Evolutionary conservation across 202 grass and related monocot genomes (phyloP).

Genomic region (Setaria viridis): DNA sequence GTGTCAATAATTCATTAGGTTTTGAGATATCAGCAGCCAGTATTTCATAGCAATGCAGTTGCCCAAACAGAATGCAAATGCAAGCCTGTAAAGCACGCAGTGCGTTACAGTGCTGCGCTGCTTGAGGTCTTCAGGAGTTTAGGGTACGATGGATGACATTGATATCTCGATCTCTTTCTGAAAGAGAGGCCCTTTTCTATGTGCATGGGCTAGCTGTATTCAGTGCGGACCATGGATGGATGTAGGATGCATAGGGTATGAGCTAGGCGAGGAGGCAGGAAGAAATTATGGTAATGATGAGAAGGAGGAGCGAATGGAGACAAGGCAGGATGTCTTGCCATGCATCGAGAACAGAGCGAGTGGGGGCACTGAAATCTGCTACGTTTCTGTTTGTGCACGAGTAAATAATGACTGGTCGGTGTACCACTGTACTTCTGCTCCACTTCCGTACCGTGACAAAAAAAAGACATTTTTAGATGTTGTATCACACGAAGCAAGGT

Average conservation of each 20-base stretch:
- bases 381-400: constrained; percentile 43
- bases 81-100: background rate
- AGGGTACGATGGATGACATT: background rate
- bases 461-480: background rate
- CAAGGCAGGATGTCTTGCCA: constrained; percentile 47
- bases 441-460: constrained; percentile 1
- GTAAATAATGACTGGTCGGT: constrained; percentile 46
- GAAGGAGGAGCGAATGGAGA: constrained; percentile 36
- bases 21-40: background rate
- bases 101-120: background rate
- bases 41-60: background rate
- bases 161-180: background rate
- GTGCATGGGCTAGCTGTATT: no score
- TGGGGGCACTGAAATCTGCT: constrained; percentile 57
- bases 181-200: background rate
- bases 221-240: background rate
- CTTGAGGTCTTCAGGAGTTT: background rate
- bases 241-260: constrained; percentile 7
- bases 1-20: background rate
- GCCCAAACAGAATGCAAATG: background rate
- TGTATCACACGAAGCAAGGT: background rate
- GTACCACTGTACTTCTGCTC: background rate
- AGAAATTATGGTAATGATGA: constrained; percentile 49
- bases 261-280: constrained; percentile 28
- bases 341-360: constrained; percentile 43